These are phyloP conservation scores for Stenogyne calaminthoides DNA, from an alignment of 305 asterid species.

Conservation along the genomic window DNA sequence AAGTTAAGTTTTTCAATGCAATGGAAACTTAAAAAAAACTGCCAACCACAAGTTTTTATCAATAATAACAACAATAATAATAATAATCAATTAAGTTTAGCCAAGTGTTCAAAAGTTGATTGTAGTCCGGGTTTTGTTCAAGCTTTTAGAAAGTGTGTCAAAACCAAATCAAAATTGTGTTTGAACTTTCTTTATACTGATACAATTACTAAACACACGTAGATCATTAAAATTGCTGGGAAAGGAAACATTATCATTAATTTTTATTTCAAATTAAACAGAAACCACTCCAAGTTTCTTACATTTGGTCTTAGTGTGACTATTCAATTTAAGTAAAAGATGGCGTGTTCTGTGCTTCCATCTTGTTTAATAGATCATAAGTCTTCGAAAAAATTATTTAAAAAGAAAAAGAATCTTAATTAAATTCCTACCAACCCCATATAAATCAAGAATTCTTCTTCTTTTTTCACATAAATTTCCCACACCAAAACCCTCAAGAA, in stretches of 20 bases:
- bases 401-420: neutral
- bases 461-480: neutral
- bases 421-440: constrained; percentile 39
- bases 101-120: no score
- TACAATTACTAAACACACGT: neutral
- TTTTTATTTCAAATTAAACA: neutral
- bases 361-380: neutral
- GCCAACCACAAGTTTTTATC: no score
- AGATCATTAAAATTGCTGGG: neutral
- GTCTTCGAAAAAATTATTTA: neutral
- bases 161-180: no score
- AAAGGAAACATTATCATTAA: neutral
- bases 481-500: constrained; percentile 5
- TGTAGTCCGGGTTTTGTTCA: no score
- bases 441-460: constrained; percentile 22
- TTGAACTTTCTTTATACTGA: neutral
- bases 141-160: no score
- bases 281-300: neutral
- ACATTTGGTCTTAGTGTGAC: neutral
- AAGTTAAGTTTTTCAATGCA: no score
- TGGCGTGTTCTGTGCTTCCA: constrained; percentile 34
- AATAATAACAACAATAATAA: no score
- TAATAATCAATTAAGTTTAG: no score
- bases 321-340: constrained; percentile 33
- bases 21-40: no score